phyloP scores from a whole-genome alignment of 257 asterid genomes.

The Solanum chiquidenum region DNA sequence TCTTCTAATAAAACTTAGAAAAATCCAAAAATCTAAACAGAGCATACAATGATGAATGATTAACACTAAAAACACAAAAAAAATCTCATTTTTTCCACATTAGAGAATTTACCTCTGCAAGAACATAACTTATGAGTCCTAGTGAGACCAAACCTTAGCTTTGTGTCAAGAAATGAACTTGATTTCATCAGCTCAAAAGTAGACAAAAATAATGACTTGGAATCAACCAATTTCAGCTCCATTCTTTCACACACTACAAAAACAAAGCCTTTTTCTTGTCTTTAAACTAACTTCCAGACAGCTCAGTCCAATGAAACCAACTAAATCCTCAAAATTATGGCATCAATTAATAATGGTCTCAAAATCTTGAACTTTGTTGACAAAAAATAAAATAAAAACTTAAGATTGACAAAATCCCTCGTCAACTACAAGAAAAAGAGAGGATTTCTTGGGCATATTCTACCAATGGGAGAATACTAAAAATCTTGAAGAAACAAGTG shows the following conservation, averaged over 20 bases:
- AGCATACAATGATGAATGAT: neutral
- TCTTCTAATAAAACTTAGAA: neutral
- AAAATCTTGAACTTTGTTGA: neutral
- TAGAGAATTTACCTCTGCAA: conserved; percentile 38
- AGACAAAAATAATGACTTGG: conserved; percentile 20
- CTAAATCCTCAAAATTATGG: neutral
- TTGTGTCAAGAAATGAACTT: conserved; percentile 23
- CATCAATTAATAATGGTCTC: neutral
- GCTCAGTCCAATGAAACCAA: neutral
- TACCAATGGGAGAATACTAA: neutral
- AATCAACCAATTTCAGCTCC: conserved; percentile 30
- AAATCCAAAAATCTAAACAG: neutral
- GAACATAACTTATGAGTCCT: conserved; percentile 17
- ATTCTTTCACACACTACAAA: conserved; percentile 6
- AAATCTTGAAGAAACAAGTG: neutral
- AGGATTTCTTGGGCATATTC: conserved; percentile 2
- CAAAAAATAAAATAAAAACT: neutral
- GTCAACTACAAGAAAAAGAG: neutral
- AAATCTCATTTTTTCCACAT: neutral
- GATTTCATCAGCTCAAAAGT: conserved; percentile 25
- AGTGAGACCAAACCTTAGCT: conserved; percentile 4
- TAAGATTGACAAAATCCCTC: neutral
- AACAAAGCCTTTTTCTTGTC: neutral
- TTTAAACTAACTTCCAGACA: neutral
- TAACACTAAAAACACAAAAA: neutral